Conservation (phyloP, 1,139 yeast genomes). For the Yamadazyma conglobata region DNA sequence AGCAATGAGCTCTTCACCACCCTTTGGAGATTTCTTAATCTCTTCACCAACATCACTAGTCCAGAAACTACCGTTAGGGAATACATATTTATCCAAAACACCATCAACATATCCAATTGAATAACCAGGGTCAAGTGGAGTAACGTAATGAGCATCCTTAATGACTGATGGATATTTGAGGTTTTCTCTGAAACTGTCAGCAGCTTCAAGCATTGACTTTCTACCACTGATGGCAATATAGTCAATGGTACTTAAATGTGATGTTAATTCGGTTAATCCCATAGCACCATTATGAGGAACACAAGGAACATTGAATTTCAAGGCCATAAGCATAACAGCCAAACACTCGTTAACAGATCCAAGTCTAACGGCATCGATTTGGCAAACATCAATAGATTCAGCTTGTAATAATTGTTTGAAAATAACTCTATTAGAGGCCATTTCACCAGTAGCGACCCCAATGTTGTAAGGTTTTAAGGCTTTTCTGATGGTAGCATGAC, state of each 20-base stretch:
- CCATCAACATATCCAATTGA: constrained; percentile 30
- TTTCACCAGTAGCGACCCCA: constrained; percentile 40
- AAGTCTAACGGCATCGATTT: constrained; percentile 34
- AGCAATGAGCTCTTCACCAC: constrained; percentile 15
- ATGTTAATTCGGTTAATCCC: constrained; percentile 38
- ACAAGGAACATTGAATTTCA: constrained; percentile 32
- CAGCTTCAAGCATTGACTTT: constrained; percentile 18
- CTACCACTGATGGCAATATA: constrained; percentile 29
- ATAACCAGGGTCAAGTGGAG: constrained; percentile 34
- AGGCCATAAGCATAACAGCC: constrained; percentile 34
- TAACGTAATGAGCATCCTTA: constrained; percentile 29
- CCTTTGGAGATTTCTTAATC: constrained; percentile 16
- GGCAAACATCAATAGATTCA: constrained; percentile 35
- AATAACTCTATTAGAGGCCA: constrained; percentile 37
- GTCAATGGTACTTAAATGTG: constrained; percentile 36
- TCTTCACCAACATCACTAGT: constrained; percentile 18
- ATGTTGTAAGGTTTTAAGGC: constrained; percentile 33
- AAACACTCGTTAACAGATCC: constrained; percentile 38
- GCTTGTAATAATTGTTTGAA: constrained; percentile 34
- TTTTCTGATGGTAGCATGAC: constrained; percentile 31
- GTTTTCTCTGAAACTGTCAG: constrained; percentile 17
- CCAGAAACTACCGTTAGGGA: constrained; percentile 36
- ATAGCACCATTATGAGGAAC: constrained; percentile 42
- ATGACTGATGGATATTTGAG: constrained; percentile 27
- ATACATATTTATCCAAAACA: constrained; percentile 25